These are phyloP conservation scores for Chrysanthemum lavandulifolium DNA, from an alignment of 129 eudicot species.

Conservation along the genomic window DNA sequence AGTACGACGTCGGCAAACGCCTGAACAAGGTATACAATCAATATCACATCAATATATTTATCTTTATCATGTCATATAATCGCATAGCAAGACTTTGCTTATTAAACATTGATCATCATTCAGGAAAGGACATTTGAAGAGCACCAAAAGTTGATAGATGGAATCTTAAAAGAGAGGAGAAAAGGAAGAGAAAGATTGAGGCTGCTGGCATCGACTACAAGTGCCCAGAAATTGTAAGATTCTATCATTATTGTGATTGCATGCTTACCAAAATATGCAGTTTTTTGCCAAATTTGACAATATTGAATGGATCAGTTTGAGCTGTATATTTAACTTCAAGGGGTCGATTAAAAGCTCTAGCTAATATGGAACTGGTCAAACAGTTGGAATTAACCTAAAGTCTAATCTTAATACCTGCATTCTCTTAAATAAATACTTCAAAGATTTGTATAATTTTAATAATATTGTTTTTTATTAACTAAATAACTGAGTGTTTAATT, in stretches of 20 bases:
- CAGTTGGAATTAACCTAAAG: no score
- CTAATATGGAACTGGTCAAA: no score
- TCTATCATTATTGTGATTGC: not conserved
- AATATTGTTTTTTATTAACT: no score
- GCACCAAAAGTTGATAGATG: slow-evolving; percentile 65
- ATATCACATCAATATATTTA: not conserved
- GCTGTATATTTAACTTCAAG: no score
- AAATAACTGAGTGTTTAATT: no score
- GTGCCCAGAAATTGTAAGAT: slow-evolving; percentile 79
- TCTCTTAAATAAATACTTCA: no score
- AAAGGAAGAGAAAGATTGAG: slow-evolving; percentile 67
- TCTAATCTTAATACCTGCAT: no score
- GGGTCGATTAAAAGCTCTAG: no score
- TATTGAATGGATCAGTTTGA: no score
- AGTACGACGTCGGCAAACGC: no score
- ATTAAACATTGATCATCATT: slow-evolving; percentile 2
- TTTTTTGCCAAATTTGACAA: no score
- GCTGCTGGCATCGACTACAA: slow-evolving; percentile 88
- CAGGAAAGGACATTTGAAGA: slow-evolving; percentile 80
- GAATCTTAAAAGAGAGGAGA: slow-evolving; percentile 63
- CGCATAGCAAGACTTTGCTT: not conserved
- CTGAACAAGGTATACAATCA: slow-evolving; percentile 61
- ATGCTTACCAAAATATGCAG: not conserved
- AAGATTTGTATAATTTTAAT: no score
- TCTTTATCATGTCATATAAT: not conserved